Conservation (phyloP, 1,284 basidiomycete species). For the Lentinula novae-zelandiae region DNA sequence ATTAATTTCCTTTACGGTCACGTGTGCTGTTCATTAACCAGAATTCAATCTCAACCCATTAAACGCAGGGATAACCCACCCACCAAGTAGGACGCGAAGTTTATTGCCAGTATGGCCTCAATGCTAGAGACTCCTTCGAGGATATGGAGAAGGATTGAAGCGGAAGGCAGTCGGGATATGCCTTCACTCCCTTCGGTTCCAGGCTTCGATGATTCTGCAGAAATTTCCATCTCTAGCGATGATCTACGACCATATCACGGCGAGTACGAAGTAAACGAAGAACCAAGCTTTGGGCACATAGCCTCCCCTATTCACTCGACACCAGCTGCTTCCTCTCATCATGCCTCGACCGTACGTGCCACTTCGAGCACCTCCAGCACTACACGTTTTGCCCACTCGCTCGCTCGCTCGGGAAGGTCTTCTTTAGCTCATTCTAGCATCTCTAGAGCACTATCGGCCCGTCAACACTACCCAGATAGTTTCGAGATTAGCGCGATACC, state of each 20-base stretch:
- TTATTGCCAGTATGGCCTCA: slow-evolving; percentile 31
- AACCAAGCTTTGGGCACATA: slow-evolving; percentile 27
- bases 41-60: neutral
- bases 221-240: slow-evolving; percentile 26
- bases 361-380: slow-evolving; percentile 59
- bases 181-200: slow-evolving; percentile 76
- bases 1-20: neutral
- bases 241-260: slow-evolving; percentile 22
- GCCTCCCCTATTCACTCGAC: slow-evolving; percentile 61
- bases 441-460: slow-evolving; percentile 11
- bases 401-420: slow-evolving; percentile 50
- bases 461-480: slow-evolving; percentile 33
- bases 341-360: slow-evolving; percentile 44
- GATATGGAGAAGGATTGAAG: slow-evolving; percentile 75
- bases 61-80: neutral
- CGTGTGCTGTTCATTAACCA: neutral
- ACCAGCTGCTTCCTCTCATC: slow-evolving; percentile 48
- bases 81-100: neutral
- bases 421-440: slow-evolving; percentile 27
- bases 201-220: slow-evolving; percentile 56
- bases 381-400: slow-evolving; percentile 68
- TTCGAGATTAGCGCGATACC: slow-evolving; percentile 60
- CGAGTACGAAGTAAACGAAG: slow-evolving; percentile 22
- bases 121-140: slow-evolving; percentile 75
- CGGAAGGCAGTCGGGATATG: slow-evolving; percentile 63